phyloP scores from a whole-genome alignment of 179 eudicot species.

The Pouteria campechiana region DNA sequence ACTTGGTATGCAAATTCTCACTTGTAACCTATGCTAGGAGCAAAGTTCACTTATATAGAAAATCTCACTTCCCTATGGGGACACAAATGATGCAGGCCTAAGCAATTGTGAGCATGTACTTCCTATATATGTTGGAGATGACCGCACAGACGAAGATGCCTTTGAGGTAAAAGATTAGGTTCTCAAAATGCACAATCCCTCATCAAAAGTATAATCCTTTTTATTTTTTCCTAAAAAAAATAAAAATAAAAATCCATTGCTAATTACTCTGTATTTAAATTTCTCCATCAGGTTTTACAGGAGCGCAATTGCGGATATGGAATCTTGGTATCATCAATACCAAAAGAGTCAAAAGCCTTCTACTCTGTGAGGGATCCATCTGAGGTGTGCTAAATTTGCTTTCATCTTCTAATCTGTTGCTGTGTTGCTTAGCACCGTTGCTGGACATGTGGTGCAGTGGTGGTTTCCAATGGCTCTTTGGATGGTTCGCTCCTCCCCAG shows the following conservation, averaged over 20 bases:
- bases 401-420: neutral
- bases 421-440: neutral
- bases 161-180: conserved; percentile 91
- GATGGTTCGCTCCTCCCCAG: too few species aligned
- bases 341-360: conserved; percentile 81
- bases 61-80: neutral
- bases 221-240: too few species aligned
- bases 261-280: neutral
- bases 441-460: neutral
- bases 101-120: conserved; percentile 66
- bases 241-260: too few species aligned
- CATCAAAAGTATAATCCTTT: too few species aligned
- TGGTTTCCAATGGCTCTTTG: too few species aligned
- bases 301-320: conserved; percentile 73
- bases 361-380: conserved; percentile 86
- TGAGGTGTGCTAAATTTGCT: conserved; percentile 37
- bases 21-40: too few species aligned
- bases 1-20: conserved; percentile 45
- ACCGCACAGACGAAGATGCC: conserved; percentile 97
- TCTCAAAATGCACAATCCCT: too few species aligned
- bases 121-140: conserved; percentile 95
- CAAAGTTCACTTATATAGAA: too few species aligned
- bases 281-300: conserved; percentile 75
- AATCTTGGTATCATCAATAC: conserved; percentile 72
- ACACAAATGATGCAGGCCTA: conserved; percentile 33